Base-by-base conservation (phyloP, 139 green algal species). In the Pedinophyceae sp. region DNA sequence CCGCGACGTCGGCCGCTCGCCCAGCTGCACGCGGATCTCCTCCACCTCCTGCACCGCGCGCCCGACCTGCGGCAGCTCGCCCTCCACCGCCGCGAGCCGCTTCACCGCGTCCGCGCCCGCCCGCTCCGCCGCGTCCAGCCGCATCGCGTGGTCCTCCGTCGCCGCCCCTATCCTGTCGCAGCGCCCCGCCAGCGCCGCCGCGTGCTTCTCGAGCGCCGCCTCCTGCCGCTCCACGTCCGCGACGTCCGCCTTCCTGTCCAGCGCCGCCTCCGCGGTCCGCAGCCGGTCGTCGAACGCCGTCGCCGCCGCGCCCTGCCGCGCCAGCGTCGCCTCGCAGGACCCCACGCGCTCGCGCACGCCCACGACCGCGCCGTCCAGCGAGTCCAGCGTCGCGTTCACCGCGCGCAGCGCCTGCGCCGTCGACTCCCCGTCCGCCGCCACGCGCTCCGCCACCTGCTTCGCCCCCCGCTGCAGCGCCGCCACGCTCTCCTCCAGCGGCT, bases 191-290 rank as follows among this genome's bases (percentile, higher is more conserved):
- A 6, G 25, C 10, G 17, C n/a, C 19, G 23, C 46, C 27, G 28
- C 27, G 3, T 27, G 22, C 4, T 24, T 45, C 26, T 48, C 26
- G 17, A 24, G 52, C 25, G 20, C 10, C 13, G n/a, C 20, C 22
- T 66, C 59, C 20, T 56, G 25, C 7, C 51, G 26, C 26, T 66
- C 52, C 16, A 56, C 54, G 71, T 46, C 50, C 15, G 52, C 39
- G 5, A 57, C 29, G 51, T 70, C 62, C 1, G 55, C 39, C 62
- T 75, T 74, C 41, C 54, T 23, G 18, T 48, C 22, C 18, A 62
- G 27, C 2, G 26, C 41, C 55, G n/a, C n/a, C n/a, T n/a, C n/a
- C n/a, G n/a, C n/a, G n/a, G n/a, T 16, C 43, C 55, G 6, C 22
- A 52, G 38, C 22, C 34, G 38, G 34, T 13, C 7, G 38, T 39